Conservation (phyloP, 2,329 filamentous ascomycete genomes). For the Colletotrichum sp. region DNA sequence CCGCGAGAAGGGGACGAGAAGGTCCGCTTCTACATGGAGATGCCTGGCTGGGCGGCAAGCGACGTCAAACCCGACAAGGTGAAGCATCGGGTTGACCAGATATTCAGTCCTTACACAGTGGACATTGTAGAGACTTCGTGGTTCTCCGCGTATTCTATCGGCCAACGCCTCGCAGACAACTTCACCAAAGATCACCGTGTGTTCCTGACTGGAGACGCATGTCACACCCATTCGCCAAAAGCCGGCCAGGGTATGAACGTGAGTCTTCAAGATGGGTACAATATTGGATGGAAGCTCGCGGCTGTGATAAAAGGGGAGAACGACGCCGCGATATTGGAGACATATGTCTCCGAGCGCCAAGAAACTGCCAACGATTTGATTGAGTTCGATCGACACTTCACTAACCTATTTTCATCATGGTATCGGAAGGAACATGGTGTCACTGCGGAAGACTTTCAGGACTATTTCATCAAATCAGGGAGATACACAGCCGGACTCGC, state of each 20-base stretch:
- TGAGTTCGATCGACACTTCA: constrained; percentile 87
- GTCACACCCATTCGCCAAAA: constrained; percentile 78
- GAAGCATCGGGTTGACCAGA: constrained; percentile 53
- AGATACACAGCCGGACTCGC: constrained; percentile 67
- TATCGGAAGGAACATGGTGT: constrained; percentile 39
- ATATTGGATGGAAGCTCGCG: constrained; percentile 95
- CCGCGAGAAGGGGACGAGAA: constrained; percentile 65
- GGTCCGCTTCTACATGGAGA: constrained; percentile 72
- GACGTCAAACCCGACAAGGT: constrained; percentile 57
- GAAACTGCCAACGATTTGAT: constrained; percentile 84
- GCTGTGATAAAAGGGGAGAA: constrained; percentile 80
- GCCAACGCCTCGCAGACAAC: constrained; percentile 72
- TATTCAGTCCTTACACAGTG: constrained; percentile 65
- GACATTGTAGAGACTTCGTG: constrained; percentile 68
- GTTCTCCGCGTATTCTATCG: constrained; percentile 80
- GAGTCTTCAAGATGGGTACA: constrained; percentile 80
- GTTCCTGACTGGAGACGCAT: constrained; percentile 78
- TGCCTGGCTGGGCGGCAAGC: constrained; percentile 52
- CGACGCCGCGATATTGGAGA: constrained; percentile 76
- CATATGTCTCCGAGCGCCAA: constrained; percentile 87
- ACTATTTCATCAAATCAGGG: constrained; percentile 62
- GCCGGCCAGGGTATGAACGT: constrained; percentile 84
- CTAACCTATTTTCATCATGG: constrained; percentile 78
- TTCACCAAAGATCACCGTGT: constrained; percentile 73
- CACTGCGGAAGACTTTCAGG: constrained; percentile 54